phyloP scores from a whole-genome alignment of 441 rosid species.

The Gossypium lobatum region DNA sequence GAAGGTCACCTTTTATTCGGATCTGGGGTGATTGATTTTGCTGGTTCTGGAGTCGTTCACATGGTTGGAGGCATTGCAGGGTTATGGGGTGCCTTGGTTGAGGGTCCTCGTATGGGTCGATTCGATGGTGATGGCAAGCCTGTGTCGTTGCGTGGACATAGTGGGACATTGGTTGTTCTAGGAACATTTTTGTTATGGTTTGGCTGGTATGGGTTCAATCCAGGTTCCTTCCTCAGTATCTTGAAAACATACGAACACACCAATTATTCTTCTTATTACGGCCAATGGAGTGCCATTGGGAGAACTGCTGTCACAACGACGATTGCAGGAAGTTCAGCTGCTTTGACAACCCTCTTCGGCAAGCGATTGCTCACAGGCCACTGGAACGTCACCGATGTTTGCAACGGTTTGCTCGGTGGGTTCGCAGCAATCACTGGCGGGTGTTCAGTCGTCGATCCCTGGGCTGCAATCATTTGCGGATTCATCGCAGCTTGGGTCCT shows the following conservation, averaged over 20 bases:
- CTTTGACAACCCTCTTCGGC: slow-evolving; percentile 44
- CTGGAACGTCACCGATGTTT: slow-evolving; percentile 49
- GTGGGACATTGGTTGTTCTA: slow-evolving; percentile 39
- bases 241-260: slow-evolving; percentile 23
- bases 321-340: slow-evolving; percentile 39
- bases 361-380: slow-evolving; percentile 34
- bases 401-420: slow-evolving; percentile 45
- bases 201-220: slow-evolving; percentile 49
- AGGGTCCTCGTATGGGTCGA: slow-evolving; percentile 47
- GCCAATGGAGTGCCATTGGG: slow-evolving; percentile 51
- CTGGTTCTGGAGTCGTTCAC: slow-evolving; percentile 54
- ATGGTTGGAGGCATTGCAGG: slow-evolving; percentile 51
- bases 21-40: slow-evolving; percentile 43
- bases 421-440: slow-evolving; percentile 47
- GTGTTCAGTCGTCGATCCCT: slow-evolving; percentile 46
- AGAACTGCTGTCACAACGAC: slow-evolving; percentile 47
- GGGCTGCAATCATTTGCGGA: slow-evolving; percentile 47
- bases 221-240: slow-evolving; percentile 39
- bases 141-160: slow-evolving; percentile 38
- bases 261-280: slow-evolving; percentile 28
- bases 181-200: slow-evolving; percentile 50
- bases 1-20: slow-evolving; percentile 27
- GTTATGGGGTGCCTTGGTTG: slow-evolving; percentile 41
- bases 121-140: slow-evolving; percentile 30
- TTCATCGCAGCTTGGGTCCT: slow-evolving; percentile 39